Evolutionary conservation across 495 filamentous ascomycete species (phyloP).

Genomic region (Durotheca rogersii): DNA sequence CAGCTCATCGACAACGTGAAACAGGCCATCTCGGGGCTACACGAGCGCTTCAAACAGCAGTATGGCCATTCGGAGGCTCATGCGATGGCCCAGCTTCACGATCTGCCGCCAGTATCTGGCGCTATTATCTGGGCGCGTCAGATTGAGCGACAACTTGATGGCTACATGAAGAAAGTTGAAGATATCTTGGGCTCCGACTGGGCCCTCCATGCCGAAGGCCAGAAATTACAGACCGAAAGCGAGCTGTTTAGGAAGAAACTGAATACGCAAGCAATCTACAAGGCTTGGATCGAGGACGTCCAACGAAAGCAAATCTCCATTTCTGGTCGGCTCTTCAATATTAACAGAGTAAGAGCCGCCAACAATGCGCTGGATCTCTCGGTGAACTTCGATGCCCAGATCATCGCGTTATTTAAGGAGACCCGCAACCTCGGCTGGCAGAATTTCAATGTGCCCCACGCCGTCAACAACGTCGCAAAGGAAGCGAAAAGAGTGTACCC

Average conservation of each 20-base stretch:
- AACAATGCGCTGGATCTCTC: slow-evolving; percentile 82
- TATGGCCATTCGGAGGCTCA: slow-evolving; percentile 98
- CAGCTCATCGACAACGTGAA: slow-evolving; percentile 98
- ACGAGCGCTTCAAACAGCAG: slow-evolving; percentile 97
- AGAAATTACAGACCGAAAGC: slow-evolving; percentile 86
- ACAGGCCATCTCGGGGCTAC: slow-evolving; percentile 84
- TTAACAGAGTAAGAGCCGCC: slow-evolving; percentile 79
- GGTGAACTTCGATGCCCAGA: slow-evolving; percentile 95
- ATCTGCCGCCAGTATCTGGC: slow-evolving; percentile 91
- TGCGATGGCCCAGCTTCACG: slow-evolving; percentile 93
- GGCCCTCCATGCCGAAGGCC: slow-evolving; percentile 89
- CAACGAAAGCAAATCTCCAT: slow-evolving; percentile 84
- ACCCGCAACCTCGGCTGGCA: slow-evolving; percentile 95
- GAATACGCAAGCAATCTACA: slow-evolving; percentile 87
- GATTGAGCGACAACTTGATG: slow-evolving; percentile 90
- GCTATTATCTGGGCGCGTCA: slow-evolving; percentile 97
- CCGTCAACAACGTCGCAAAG: slow-evolving; percentile 91
- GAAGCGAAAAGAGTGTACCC: slow-evolving; percentile 97
- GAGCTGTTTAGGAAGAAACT: slow-evolving; percentile 93
- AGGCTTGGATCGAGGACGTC: slow-evolving; percentile 92
- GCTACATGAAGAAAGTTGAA: slow-evolving; percentile 97
- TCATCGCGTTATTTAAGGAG: slow-evolving; percentile 97
- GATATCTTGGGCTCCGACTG: slow-evolving; percentile 92
- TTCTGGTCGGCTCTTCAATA: slow-evolving; percentile 84
- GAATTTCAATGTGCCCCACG: slow-evolving; percentile 87